Evolutionary conservation across 495 filamentous ascomycete genomes (phyloP).

Genomic region (Terfezia boudieri): DNA sequence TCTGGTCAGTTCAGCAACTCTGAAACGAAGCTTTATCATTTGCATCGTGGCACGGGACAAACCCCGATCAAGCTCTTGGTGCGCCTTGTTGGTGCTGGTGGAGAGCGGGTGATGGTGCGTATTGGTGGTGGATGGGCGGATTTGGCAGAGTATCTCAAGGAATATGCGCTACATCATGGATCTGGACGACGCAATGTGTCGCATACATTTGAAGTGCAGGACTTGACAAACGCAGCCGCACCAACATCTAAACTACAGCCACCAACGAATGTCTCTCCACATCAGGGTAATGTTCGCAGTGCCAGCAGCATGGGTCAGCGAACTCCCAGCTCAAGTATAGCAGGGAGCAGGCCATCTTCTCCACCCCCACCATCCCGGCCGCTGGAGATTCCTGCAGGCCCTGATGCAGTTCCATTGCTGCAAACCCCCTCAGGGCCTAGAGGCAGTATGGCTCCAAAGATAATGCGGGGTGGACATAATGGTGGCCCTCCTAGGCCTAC

Average conservation of each 20-base stretch:
- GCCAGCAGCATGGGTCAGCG: slow-evolving; percentile 2
- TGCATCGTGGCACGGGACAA: slow-evolving; percentile 60
- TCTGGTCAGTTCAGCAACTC: slow-evolving; percentile 40
- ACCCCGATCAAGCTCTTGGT: slow-evolving; percentile 84
- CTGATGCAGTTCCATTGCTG: neutral
- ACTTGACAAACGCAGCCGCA: slow-evolving; percentile 16
- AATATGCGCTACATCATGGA: slow-evolving; percentile 79
- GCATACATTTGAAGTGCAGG: slow-evolving; percentile 28
- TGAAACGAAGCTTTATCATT: slow-evolving; percentile 78
- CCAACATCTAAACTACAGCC: neutral
- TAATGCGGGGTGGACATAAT: slow-evolving; percentile 15
- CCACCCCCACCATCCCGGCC: slow-evolving; percentile 1
- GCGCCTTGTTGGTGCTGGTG: slow-evolving; percentile 65
- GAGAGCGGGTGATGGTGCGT: slow-evolving; percentile 92
- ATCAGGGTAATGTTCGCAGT: neutral
- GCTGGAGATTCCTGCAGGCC: neutral
- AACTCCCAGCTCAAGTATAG: slow-evolving; percentile 8
- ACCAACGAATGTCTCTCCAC: neutral
- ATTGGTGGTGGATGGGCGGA: slow-evolving; percentile 95
- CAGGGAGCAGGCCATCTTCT: slow-evolving; percentile 9
- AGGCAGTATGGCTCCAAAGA: slow-evolving; percentile 1
- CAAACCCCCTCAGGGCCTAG: neutral
- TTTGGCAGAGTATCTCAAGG: slow-evolving; percentile 76
- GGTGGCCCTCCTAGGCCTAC: slow-evolving; percentile 2
- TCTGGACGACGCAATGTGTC: slow-evolving; percentile 12